Base-by-base conservation (phyloP, 129 eudicot genomes). In the Chrysanthemum lavandulifolium region DNA sequence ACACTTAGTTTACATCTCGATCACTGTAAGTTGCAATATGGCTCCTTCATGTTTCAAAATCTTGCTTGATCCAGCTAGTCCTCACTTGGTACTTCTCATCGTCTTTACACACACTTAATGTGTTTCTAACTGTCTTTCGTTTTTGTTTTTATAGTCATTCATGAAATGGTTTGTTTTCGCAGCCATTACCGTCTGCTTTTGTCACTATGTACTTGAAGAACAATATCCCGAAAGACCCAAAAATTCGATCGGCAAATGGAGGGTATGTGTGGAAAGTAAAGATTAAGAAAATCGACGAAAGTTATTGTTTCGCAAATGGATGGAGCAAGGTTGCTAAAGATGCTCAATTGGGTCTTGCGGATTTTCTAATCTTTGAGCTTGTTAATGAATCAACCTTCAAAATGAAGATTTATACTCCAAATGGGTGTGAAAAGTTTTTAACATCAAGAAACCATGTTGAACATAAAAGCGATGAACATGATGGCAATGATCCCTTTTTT, bases 41-140 rank as follows among this genome's bases (percentile, higher is more conserved):
- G 25, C 48, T 55, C 51, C 73, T n/a, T 47, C 79, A 1, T 75
- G 47, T 67, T 75, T 75, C 73, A 75, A 75, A 73, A n/a, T 75
- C 59, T 15, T 75, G 67, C 73, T 67, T 8, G 67, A 75, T 18
- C 67, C 79, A 56, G 25, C 73, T 23, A 57, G 27, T 40, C 47
- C 47, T 40, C 31, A 66, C 12, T 19, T 67, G 73, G 79, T 75
- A 75, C 16, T 55, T 15, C 8, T 65, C 78, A 14, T 63, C 71
- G 6, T 36, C 47, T 40, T 40, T 10, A 40, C 10, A 3, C 9
- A 36, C 43, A 36, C 10, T 40, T 40, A 6, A 40, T 40, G 2
- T 6, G 47, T 64, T 74, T 56, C 54, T 1, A 10, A 47, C 4
- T 72, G 5, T 57, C 23, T 55, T 2, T 65, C 6, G 45, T 57